These are phyloP conservation scores for Solanum hybrid DNA, from an alignment of 305 asterid species.

Conservation along the genomic window DNA sequence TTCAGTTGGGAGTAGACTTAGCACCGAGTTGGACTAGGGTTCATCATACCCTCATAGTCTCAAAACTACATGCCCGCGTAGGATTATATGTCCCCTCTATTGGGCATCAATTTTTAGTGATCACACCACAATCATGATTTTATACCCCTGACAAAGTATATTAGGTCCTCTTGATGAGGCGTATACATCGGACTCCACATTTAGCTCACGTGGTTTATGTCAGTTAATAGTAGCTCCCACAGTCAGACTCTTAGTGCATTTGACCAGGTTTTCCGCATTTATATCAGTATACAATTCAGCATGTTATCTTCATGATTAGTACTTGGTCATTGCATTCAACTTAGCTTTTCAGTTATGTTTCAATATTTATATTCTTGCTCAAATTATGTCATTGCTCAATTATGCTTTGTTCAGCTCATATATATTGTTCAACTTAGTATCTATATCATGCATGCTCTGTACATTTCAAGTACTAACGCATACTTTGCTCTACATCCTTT, in stretches of 20 bases:
- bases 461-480: background rate
- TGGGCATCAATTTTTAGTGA: too few relatives aligned
- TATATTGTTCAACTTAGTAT: background rate
- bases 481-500: background rate
- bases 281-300: too few relatives aligned
- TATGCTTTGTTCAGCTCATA: background rate
- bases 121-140: too few relatives aligned
- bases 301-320: too few relatives aligned
- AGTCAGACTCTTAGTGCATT: background rate
- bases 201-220: background rate
- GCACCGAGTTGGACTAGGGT: too few relatives aligned
- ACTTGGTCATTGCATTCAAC: background rate
- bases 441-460: background rate
- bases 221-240: background rate
- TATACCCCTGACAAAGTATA: too few relatives aligned
- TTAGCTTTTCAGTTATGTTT: too few relatives aligned
- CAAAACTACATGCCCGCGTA: too few relatives aligned
- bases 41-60: too few relatives aligned
- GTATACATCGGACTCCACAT: background rate
- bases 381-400: background rate
- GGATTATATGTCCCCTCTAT: too few relatives aligned
- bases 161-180: background rate
- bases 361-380: background rate
- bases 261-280: background rate
- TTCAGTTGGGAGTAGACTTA: too few relatives aligned